These are phyloP conservation scores for Casuarina equisetifolia DNA, from an alignment of 306 rosid species.

Conservation along the genomic window DNA sequence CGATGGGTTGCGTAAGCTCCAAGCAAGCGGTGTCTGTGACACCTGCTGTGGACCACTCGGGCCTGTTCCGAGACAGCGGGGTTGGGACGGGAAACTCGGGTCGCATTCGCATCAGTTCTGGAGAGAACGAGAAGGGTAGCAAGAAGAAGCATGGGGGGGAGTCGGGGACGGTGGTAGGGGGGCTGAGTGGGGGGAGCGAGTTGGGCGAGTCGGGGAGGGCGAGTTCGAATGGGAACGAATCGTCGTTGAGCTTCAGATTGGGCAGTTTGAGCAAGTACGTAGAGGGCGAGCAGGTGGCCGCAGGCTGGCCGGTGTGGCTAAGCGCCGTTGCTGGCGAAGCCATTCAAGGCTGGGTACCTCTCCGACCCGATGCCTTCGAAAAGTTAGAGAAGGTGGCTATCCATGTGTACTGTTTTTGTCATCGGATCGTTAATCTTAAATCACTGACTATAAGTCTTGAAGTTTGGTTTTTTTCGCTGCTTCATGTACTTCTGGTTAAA, in stretches of 20 bases:
- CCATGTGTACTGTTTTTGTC: neutral
- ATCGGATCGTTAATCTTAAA: neutral
- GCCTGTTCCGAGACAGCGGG: slow-evolving; percentile 46
- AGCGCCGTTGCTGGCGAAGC: slow-evolving; percentile 92
- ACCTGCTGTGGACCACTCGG: slow-evolving; percentile 81
- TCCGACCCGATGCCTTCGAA: slow-evolving; percentile 79
- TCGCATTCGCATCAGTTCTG: slow-evolving; percentile 40
- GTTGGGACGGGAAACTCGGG: slow-evolving; percentile 47
- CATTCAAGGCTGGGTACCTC: slow-evolving; percentile 97
- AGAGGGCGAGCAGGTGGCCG: slow-evolving; percentile 87
- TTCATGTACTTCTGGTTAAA: neutral
- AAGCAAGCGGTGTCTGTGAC: slow-evolving; percentile 93
- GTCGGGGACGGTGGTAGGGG: slow-evolving; percentile 36
- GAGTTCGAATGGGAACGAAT: slow-evolving; percentile 57
- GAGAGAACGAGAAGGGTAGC: slow-evolving; percentile 22
- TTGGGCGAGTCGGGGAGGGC: slow-evolving; percentile 75
- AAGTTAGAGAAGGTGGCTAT: slow-evolving; percentile 79
- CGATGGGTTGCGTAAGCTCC: slow-evolving; percentile 90
- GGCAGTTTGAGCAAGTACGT: slow-evolving; percentile 77
- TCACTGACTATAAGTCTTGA: neutral
- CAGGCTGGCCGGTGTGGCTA: slow-evolving; percentile 99
- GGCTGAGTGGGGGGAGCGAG: slow-evolving; percentile 60
- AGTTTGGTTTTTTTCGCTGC: neutral
- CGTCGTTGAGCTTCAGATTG: slow-evolving; percentile 79
- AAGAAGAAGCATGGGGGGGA: slow-evolving; percentile 36